These are phyloP conservation scores for Madurella mycetomatis DNA, from an alignment of 2,329 filamentous ascomycete species.

Conservation along the genomic window DNA sequence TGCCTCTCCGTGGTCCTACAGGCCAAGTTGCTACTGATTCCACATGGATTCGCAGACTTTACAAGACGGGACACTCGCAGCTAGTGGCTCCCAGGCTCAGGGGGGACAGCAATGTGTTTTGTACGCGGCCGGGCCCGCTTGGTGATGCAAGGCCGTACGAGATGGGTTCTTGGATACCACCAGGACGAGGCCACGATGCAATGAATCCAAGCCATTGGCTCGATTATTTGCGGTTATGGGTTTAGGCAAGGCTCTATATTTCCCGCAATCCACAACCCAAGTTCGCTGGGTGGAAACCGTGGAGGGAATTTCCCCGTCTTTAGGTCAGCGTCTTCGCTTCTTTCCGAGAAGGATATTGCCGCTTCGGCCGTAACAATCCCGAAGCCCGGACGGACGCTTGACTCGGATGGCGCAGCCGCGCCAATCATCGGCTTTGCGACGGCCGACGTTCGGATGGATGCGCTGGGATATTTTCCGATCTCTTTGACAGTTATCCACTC, in stretches of 20 bases:
- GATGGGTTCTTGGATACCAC: conserved; percentile 6
- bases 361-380: conserved; percentile 16
- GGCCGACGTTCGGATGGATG: not conserved
- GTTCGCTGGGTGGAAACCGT: not conserved
- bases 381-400: conserved; percentile 9
- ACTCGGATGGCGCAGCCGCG: conserved; percentile 6
- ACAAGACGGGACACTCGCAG: not conserved
- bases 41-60: conserved; percentile 2
- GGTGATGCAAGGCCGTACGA: not conserved
- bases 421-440: conserved; percentile 9
- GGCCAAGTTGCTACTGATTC: conserved; percentile 1
- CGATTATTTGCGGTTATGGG: not conserved
- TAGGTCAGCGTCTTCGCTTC: not conserved
- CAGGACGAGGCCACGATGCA: conserved; percentile 7
- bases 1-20: not conserved
- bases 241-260: conserved; percentile 6
- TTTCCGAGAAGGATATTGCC: not conserved
- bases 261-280: conserved; percentile 1
- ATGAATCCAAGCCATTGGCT: conserved; percentile 1
- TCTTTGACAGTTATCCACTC: too few species aligned
- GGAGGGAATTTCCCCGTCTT: conserved; percentile 1
- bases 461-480: not conserved
- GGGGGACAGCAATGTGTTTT: not conserved
- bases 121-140: not conserved
- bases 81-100: not conserved